These are phyloP conservation scores for Naganishia kalamii DNA, from an alignment of 768 basidiomycete genomes.

Conservation along the genomic window DNA sequence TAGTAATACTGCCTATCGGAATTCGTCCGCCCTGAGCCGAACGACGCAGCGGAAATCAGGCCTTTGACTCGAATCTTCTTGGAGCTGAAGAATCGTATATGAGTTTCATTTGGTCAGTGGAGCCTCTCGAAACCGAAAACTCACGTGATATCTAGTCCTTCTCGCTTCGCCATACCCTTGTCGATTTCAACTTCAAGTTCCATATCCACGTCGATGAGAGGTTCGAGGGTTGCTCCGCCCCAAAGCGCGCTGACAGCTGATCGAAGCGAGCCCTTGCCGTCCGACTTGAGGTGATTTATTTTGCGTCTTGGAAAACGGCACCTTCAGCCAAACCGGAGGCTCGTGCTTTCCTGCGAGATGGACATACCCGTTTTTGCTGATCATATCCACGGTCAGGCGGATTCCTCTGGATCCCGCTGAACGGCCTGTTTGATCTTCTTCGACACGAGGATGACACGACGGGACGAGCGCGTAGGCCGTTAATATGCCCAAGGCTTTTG, in stretches of 20 bases:
- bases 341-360: neutral
- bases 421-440: conserved; percentile 14
- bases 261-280: conserved; percentile 59
- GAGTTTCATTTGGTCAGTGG: neutral
- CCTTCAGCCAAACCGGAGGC: neutral
- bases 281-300: conserved; percentile 63
- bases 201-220: conserved; percentile 67
- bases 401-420: conserved; percentile 55
- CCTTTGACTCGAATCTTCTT: conserved; percentile 60
- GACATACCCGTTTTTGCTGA: conserved; percentile 61
- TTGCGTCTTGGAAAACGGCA: conserved; percentile 42
- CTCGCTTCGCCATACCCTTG: conserved; percentile 51
- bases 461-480: conserved; percentile 86
- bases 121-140: conserved; percentile 15
- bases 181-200: conserved; percentile 65
- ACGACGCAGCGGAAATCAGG: conserved; percentile 72
- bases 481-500: conserved; percentile 71
- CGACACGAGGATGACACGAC: conserved; percentile 38
- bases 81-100: conserved; percentile 25
- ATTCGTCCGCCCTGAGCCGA: conserved; percentile 67
- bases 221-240: conserved; percentile 73
- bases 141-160: conserved; percentile 41
- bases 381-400: conserved; percentile 65
- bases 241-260: conserved; percentile 69
- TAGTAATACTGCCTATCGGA: conserved; percentile 88